phyloP scores from a whole-genome alignment of 345 rosid genomes.

The Bruguiera sexangula region DNA sequence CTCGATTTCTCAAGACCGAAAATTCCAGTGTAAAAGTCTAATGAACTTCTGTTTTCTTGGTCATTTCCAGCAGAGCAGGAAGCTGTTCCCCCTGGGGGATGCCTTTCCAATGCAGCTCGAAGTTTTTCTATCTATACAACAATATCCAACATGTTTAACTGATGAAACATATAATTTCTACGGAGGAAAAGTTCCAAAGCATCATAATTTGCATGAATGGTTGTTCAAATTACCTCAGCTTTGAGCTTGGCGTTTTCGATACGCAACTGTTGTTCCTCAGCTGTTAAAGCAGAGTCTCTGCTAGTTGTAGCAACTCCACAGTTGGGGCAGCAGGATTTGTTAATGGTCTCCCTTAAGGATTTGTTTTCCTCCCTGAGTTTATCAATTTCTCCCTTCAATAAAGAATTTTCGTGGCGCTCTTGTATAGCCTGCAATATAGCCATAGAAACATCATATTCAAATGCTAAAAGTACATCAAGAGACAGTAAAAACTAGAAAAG shows the following conservation, averaged over 20 bases:
- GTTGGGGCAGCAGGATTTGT: conserved; percentile 73
- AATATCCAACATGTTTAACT: neutral
- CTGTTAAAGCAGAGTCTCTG: conserved; percentile 39
- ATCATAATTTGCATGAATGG: neutral
- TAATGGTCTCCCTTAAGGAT: conserved; percentile 74
- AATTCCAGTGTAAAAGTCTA: conserved; percentile 72
- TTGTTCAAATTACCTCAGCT: conserved; percentile 50
- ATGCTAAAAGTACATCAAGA: neutral
- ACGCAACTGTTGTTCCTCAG: conserved; percentile 67
- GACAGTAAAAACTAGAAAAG: neutral
- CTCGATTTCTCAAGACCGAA: conserved; percentile 76
- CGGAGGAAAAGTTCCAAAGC: neutral
- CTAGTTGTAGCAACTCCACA: conserved; percentile 65
- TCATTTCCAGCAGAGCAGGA: conserved; percentile 63
- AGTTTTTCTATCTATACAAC: conserved; percentile 62
- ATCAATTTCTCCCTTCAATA: conserved; percentile 79
- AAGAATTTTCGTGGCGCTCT: conserved; percentile 91
- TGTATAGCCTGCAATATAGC: conserved; percentile 63
- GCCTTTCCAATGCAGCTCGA: conserved; percentile 56
- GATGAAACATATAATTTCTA: neutral
- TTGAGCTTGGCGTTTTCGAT: conserved; percentile 86
- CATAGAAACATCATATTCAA: neutral
- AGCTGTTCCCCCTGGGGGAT: conserved; percentile 45
- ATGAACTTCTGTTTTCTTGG: conserved; percentile 66
- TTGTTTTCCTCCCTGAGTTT: conserved; percentile 83